Base-by-base conservation (phyloP, 1,284 basidiomycete species). In the Lentinula novae-zelandiae region DNA sequence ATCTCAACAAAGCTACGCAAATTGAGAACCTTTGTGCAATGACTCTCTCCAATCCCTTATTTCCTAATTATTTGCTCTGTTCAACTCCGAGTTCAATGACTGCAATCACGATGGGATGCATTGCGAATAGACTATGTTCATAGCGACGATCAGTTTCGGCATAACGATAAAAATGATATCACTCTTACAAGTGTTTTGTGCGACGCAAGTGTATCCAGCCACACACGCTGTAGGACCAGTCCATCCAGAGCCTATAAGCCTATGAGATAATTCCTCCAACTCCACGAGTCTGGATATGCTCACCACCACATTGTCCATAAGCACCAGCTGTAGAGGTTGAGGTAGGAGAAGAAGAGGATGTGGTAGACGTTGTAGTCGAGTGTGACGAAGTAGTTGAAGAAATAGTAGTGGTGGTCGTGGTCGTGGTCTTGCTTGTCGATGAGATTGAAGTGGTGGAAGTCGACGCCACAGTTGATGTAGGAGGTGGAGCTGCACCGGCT, bases 211-310 rank as follows among this genome's bases (percentile, higher is more conserved):
- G 62, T 68, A 79, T 34, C 79, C 80, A 51, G 75, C 57, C 20
- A 75, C 72, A 65, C 81, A 82, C 2, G 68, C 69, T 0, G 78
- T 81, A 9, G 78, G 68, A n/a, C 81, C 81, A 3, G 76, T 77
- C 77, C 78, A 82, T 22, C 70, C 69, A 20, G 58, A 54, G 31
- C 78, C 79, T 66, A 46, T 20, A n/a, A 46, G 9, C 17, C 6
- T 46, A 22, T 46, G 10, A 17, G n/a, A 22, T 20, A 20, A 9
- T n/a, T 5, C 15, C 42, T 8, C 20, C 20, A 12, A 3, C 40
- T n/a, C 15, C 0, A 17, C 7, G 22, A 13, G 15, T 7, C n/a
- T 46, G 17, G 7, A 46, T 5, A n/a, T n/a, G 10, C 44, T 20
- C 2, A 46, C 44, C 44, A 22, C 81, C 81, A 59, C 81, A 83